These are phyloP conservation scores for Xanthoconium stramineum DNA, from an alignment of 768 basidiomycete species.

Conservation along the genomic window DNA sequence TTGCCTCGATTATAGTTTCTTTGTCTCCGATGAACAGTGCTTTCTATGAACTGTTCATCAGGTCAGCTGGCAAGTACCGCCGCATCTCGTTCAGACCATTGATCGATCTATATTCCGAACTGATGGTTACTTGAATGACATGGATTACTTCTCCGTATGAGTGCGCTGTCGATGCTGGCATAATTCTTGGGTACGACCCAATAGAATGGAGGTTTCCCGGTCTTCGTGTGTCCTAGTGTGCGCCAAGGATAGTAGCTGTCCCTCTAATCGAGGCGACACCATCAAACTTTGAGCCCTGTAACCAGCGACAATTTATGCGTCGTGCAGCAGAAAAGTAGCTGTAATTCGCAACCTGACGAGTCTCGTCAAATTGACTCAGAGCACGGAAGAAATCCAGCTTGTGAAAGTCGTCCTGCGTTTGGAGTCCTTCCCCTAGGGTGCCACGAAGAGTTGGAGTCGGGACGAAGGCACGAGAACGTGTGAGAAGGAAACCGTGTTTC, in stretches of 20 bases:
- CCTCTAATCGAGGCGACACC: not conserved
- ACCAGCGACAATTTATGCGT: not conserved
- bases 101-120: too few species aligned
- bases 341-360: not conserved
- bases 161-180: too few species aligned
- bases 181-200: not conserved
- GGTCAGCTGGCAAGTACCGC: too few species aligned
- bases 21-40: too few species aligned
- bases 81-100: too few species aligned
- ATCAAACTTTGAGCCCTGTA: not conserved
- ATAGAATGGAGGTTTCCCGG: not conserved
- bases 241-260: not conserved
- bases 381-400: not conserved
- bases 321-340: not conserved
- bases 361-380: not conserved
- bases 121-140: too few species aligned
- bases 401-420: not conserved
- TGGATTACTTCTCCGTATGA: too few species aligned
- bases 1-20: too few species aligned
- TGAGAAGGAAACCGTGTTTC: rapidly evolving
- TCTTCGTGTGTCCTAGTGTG: not conserved
- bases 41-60: too few species aligned
- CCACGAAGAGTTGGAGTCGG: not conserved
- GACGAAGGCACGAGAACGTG: not conserved
- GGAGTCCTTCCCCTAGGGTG: not conserved